Percentiles rank a stretch among this genome's conserved stretches.
Evolutionary conservation across 2,329 filamentous ascomycete species (phyloP).

Genomic region (Aspergillus hiratsukae): DNA sequence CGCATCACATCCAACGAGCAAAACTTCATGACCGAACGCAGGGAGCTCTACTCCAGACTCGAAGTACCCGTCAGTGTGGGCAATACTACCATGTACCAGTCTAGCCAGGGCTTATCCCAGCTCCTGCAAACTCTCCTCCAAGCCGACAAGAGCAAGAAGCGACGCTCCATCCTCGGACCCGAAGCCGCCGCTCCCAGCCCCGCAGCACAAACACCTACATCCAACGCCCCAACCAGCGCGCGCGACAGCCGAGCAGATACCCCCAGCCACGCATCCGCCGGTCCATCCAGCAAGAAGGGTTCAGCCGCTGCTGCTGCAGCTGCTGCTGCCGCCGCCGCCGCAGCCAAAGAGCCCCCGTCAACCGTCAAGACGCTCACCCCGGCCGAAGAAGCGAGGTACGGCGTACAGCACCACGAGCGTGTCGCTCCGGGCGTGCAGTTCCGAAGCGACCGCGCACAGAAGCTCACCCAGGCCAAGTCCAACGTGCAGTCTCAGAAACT

Average conservation of each 20-base stretch:
- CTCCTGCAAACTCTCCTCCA: constrained; percentile 78
- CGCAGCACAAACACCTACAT: constrained; percentile 50
- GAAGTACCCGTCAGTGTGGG: constrained; percentile 70
- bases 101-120: constrained; percentile 71
- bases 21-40: constrained; percentile 79
- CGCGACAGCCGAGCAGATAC: constrained; percentile 37
- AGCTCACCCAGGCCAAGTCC: constrained; percentile 48
- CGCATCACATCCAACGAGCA: constrained; percentile 85
- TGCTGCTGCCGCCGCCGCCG: constrained; percentile 35
- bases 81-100: constrained; percentile 73
- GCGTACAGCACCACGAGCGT: constrained; percentile 79
- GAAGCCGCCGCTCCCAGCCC: constrained; percentile 50
- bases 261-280: constrained; percentile 20
- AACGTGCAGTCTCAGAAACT: constrained; percentile 49
- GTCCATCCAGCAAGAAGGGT: constrained; percentile 28
- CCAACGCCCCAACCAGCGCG: constrained; percentile 32
- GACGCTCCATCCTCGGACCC: constrained; percentile 63
- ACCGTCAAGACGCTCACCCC: constrained; percentile 68
- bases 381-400: constrained; percentile 74
- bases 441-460: constrained; percentile 59
- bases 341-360: constrained; percentile 36
- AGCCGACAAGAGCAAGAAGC: constrained; percentile 85
- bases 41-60: constrained; percentile 79
- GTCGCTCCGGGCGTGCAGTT: constrained; percentile 83
- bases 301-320: constrained; percentile 35